Evolutionary conservation across 441 rosid genomes (phyloP).

Genomic region (Aleurites moluccanus): DNA sequence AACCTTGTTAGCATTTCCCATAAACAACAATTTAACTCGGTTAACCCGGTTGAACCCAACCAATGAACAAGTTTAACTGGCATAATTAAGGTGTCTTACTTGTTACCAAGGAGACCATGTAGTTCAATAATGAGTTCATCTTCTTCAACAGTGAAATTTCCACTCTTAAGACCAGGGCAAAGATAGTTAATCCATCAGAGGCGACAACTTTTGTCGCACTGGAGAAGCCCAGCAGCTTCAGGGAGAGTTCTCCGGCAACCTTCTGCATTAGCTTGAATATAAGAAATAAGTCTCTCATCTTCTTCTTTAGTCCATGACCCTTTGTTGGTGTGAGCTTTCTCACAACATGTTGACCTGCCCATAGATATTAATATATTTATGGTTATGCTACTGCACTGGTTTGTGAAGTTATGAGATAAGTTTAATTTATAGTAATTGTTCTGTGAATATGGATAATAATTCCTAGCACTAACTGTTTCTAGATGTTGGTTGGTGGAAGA

Average conservation of each 20-base stretch:
- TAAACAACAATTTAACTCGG: constrained; percentile 3
- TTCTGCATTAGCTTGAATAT: constrained; percentile 88
- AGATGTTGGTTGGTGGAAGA: constrained; percentile 95
- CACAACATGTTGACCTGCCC: constrained; percentile 99
- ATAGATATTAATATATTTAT: constrained; percentile 28
- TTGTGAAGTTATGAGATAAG: constrained; percentile 25
- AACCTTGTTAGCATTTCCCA: constrained; percentile 23
- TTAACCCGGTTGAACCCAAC: no score
- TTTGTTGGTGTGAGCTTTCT: constrained; percentile 95
- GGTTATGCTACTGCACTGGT: not conserved
- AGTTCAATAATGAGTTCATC: constrained; percentile 94
- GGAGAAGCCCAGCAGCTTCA: constrained; percentile 94
- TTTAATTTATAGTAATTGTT: constrained; percentile 35
- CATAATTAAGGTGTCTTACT: constrained; percentile 37
- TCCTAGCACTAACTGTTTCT: constrained; percentile 56
- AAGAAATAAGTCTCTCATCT: constrained; percentile 78
- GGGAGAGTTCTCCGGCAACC: constrained; percentile 99
- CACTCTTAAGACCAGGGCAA: constrained; percentile 90
- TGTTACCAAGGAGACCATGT: constrained; percentile 92
- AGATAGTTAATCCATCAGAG: constrained; percentile 95
- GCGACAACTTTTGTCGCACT: constrained; percentile 91
- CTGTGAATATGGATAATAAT: constrained; percentile 26
- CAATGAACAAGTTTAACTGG: no score
- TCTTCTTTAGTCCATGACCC: constrained; percentile 99
- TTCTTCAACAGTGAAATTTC: constrained; percentile 89